Evolutionary conservation across 805 yeast species (phyloP), one percentile per base, ranked within the genome.

Genomic region (Ogataea neopini): DNA sequence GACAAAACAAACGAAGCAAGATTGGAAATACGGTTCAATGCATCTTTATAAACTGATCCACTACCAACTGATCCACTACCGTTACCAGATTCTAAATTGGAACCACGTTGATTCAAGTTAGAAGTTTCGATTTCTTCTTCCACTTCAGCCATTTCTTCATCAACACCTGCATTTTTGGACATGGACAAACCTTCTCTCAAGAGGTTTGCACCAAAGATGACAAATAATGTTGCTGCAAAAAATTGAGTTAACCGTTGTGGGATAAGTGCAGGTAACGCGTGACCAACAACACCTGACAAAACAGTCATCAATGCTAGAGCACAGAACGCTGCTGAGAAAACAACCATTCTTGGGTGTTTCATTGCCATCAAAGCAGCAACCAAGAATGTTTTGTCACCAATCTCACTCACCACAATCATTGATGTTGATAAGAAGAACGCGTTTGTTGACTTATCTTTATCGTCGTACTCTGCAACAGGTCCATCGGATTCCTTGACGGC

Each of bases 291-390:
- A 52, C 96, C 98, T 6, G 96, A 88, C 50, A 94, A 75, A 8
- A 94, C 73, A 1, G 99, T 90, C 99, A 94, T 94, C 46, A 94
- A 66, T 3, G 81, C 88, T 59, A 94, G 76, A 1, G 98, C 89
- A 11, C 86, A 65, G 55, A 89, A 88, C 3, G 96, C 94, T 13
- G 97, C 83, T 7, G 88, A 74, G 64, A 94, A 92, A n/a, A 94
- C 98, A 40, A 88, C 75, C 61, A 78, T 59, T 59, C 95, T 78
- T 15, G 91, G 80, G 68, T 90, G 84, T 63, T 88, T 87, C 98
- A 94, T 94, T 25, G 98, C 96, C 97, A 94, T 91, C 54, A 94
- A 75, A 1, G 97, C 98, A 29, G 99, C 97, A 59, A 94, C 89
- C 55, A 94, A 76, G 64, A 94, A 94, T 0, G 99, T 94, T 71